These are phyloP conservation scores for Candida sanyaensis DNA, from an alignment of 1,139 yeast genomes.

Conservation along the genomic window DNA sequence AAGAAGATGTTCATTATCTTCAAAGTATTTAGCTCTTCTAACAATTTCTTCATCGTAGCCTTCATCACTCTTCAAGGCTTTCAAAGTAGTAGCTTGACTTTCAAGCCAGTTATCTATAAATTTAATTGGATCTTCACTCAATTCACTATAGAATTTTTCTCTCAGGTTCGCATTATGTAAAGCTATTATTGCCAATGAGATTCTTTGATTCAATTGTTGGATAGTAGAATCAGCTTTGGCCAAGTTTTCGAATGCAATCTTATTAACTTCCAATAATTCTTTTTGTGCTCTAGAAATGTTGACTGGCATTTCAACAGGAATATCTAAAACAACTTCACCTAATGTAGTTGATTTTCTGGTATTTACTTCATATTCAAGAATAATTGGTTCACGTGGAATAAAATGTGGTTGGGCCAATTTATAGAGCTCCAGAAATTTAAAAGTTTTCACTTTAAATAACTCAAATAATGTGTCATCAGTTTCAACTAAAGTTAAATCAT, in stretches of 20 bases:
- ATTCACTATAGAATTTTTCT: constrained; percentile 64
- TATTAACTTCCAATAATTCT: constrained; percentile 41
- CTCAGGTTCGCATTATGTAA: constrained; percentile 57
- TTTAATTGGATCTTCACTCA: constrained; percentile 74
- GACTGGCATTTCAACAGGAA: constrained; percentile 61
- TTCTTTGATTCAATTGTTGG: constrained; percentile 58
- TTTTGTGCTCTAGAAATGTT: constrained; percentile 41
- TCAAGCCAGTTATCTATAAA: constrained; percentile 74
- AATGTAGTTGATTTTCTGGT: constrained; percentile 77
- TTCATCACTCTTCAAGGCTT: constrained; percentile 80
- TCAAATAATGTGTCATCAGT: constrained; percentile 67
- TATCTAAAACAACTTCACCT: constrained; percentile 80
- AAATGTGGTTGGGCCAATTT: constrained; percentile 61
- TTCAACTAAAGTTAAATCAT: constrained; percentile 51
- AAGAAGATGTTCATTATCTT: constrained; percentile 64
- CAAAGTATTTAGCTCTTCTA: constrained; percentile 79
- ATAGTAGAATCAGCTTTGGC: constrained; percentile 51
- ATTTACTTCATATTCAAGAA: constrained; percentile 70
- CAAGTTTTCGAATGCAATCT: constrained; percentile 39
- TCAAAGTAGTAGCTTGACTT: constrained; percentile 73
- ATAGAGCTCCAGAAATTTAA: constrained; percentile 74
- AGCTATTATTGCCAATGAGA: constrained; percentile 63
- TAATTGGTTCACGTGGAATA: constrained; percentile 79
- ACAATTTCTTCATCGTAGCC: constrained; percentile 90
- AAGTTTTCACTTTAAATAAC: constrained; percentile 53